Conservation (phyloP, 345 rosid species). For the Linum trigynum region DNA sequence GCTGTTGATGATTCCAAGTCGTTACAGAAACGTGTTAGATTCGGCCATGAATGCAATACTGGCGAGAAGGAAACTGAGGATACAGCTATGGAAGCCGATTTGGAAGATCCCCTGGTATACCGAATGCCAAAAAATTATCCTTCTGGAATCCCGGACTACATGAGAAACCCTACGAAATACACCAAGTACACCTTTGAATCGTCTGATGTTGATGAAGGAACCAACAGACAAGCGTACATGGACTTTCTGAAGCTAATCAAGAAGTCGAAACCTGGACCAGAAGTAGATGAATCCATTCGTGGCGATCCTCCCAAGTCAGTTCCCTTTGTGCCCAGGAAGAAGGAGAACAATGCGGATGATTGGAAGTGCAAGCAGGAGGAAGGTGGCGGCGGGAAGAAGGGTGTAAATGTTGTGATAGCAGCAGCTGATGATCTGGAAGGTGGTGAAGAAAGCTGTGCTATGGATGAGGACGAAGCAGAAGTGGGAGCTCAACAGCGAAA, state of each 20-base stretch:
- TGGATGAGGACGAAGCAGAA: slow-evolving; percentile 68
- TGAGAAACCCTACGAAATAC: slow-evolving; percentile 68
- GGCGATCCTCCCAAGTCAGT: slow-evolving; percentile 39
- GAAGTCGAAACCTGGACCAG: slow-evolving; percentile 24
- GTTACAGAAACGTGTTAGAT: slow-evolving; percentile 46
- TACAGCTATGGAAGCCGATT: slow-evolving; percentile 16
- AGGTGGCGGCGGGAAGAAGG: slow-evolving; percentile 6
- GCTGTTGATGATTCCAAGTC: slow-evolving; percentile 25
- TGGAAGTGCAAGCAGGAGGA: slow-evolving; percentile 18
- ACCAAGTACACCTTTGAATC: slow-evolving; percentile 55
- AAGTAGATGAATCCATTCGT: slow-evolving; percentile 19
- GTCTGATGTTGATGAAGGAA: slow-evolving; percentile 49
- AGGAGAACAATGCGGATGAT: slow-evolving; percentile 16
- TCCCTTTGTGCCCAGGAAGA: slow-evolving; percentile 57
- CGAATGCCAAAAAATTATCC: slow-evolving; percentile 11
- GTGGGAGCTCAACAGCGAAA: not conserved
- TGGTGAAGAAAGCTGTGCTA: slow-evolving; percentile 28
- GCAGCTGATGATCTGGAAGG: slow-evolving; percentile 33
- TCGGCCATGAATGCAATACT: slow-evolving; percentile 32
- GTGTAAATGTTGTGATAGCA: slow-evolving; percentile 34
- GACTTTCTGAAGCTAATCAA: slow-evolving; percentile 43
- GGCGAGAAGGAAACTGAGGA: slow-evolving; percentile 17
- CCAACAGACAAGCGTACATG: slow-evolving; percentile 52
- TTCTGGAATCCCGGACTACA: slow-evolving; percentile 51
- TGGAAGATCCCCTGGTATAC: slow-evolving; percentile 17